phyloP scores from a whole-genome alignment of 768 basidiomycete genomes.

The Tulasnella sp. region DNA sequence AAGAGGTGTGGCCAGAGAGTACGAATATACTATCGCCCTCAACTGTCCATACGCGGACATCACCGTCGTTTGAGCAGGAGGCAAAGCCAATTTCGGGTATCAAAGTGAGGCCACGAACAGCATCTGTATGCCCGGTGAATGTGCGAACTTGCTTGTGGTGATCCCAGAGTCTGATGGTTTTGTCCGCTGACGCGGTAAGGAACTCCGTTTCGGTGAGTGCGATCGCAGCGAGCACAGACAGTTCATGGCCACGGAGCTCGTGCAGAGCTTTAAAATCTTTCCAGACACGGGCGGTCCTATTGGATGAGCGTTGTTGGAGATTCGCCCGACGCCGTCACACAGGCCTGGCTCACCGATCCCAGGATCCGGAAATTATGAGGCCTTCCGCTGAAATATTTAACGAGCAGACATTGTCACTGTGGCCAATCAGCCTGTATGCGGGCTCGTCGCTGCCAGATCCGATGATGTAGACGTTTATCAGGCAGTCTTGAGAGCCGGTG shows the following conservation, averaged over 20 bases:
- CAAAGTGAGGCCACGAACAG: conserved; percentile 78
- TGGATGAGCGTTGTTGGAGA: not conserved
- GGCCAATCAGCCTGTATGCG: conserved; percentile 77
- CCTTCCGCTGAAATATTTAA: conserved; percentile 67
- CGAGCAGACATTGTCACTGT: conserved; percentile 85
- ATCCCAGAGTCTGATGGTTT: conserved; percentile 84
- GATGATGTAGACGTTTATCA: conserved; percentile 78
- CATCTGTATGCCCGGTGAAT: conserved; percentile 84
- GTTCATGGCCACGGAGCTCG: conserved; percentile 78
- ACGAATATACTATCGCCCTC: conserved; percentile 71
- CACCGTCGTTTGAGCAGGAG: conserved; percentile 94
- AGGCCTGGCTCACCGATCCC: conserved; percentile 70
- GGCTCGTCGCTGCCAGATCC: conserved; percentile 63
- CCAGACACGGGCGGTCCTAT: conserved; percentile 93
- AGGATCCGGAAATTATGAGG: conserved; percentile 86
- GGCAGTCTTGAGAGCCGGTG: conserved; percentile 83
- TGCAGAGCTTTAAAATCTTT: conserved; percentile 65
- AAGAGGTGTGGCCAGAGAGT: conserved; percentile 93
- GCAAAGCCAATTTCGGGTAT: conserved; percentile 88
- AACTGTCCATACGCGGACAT: conserved; percentile 89
- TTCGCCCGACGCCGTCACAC: not conserved
- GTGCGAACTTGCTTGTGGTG: conserved; percentile 69
- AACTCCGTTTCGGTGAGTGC: conserved; percentile 70
- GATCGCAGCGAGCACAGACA: conserved; percentile 92
- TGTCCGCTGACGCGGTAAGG: conserved; percentile 92